Evolutionary conservation across 192 early-diverging fungal species (phyloP).

Genomic region (Powellomyces hirtus): DNA sequence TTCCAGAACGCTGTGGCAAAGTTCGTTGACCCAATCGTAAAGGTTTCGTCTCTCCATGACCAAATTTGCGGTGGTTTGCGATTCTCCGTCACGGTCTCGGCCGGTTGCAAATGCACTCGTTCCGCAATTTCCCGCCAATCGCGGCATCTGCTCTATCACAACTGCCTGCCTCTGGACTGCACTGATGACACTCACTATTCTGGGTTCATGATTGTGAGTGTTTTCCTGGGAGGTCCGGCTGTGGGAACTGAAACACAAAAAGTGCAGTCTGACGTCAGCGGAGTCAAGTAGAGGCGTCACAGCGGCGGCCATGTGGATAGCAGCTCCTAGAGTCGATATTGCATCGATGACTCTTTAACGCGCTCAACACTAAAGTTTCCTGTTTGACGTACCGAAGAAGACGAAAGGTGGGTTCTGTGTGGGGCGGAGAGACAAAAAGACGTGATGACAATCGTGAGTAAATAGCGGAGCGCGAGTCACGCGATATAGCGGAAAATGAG

Average conservation of each 20-base stretch:
- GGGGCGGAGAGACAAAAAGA: not conserved
- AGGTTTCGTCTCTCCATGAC: not conserved
- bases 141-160: not conserved
- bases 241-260: not conserved
- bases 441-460: not conserved
- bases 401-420: not conserved
- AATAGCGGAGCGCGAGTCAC: not conserved
- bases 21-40: not conserved
- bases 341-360: not conserved
- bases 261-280: not conserved
- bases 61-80: not conserved
- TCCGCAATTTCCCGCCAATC: not conserved
- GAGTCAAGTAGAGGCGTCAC: not conserved
- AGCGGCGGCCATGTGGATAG: not conserved
- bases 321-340: not conserved
- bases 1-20: not conserved
- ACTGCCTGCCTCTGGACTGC: too few relatives aligned
- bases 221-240: too few relatives aligned
- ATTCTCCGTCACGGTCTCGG: too few relatives aligned
- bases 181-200: constrained; percentile 31
- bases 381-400: not conserved
- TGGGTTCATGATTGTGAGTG: constrained; percentile 35
- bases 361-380: not conserved
- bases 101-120: not conserved
- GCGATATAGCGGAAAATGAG: not conserved